Evolutionary conservation across 768 basidiomycete genomes (phyloP), one percentile per base, ranked within the genome.

Genomic region (Tulasnella sp.): DNA sequence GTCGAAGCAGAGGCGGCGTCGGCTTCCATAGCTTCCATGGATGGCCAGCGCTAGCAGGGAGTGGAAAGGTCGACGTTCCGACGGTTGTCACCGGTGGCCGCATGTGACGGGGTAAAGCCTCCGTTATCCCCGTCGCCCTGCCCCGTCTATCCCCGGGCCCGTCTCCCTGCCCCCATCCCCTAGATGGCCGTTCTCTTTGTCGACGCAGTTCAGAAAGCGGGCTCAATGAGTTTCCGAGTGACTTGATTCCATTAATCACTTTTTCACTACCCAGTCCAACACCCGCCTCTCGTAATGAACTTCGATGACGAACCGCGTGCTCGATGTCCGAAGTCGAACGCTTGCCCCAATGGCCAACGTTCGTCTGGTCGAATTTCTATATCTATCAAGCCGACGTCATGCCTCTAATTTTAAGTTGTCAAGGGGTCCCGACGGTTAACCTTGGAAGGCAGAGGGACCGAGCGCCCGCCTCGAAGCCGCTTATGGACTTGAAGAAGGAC

Each of bases 41-140:
- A 2, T 74, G 72, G 38, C 44, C 44, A 46, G 44, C 39, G 72
- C 44, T 39, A 46, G 72, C 27, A 24, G 36, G 2, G 18, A 39
- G 72, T 68, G 62, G 62, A 68, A 68, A 27, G 34, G 27, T 68
- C 62, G 62, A 68, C 62, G 62, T n/a, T 68, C 62, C 62, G 62
- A 68, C 62, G 62, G 62, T 68, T 68, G 62, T 31, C 27, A 31
- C 62, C 62, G 62, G 62, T 68, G 27, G 62, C 62, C 62, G 62
- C 62, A 68, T 68, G 62, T 68, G 62, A 68, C 62, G 62, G 62
- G 58, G 31, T 12, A 27, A 68, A 68, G n/a, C 7, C 24, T 27
- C 56, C 56, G 56, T 58, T 58, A 58, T 58, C 56, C 16, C 56
- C 56, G 56, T 27, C 24, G n/a, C n/a, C 56, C 31, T 36, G 10